Evolutionary conservation across 179 eudicot genomes (phyloP), one percentile per base, ranked within the genome.

Genomic region (Dionaea muscipula): DNA sequence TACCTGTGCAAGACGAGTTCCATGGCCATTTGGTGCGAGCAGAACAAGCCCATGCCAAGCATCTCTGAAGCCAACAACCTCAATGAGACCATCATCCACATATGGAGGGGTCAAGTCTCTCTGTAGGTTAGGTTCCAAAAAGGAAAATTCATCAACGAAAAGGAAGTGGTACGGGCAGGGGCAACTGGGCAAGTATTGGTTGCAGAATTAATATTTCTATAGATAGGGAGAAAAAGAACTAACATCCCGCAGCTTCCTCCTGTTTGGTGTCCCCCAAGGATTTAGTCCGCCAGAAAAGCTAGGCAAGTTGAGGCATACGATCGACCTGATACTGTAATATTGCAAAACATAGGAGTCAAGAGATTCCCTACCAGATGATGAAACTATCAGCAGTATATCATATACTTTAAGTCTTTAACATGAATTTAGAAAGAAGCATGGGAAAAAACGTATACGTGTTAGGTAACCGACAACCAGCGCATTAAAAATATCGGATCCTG

Each of bases 1-100:
- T 37, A 91, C 98, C 96, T 91, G 98, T 60, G 94, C 98, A 58
- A 91, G 98, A 59, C 98, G 96, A 55, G 89, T 91, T 51, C 98
- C 98, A 64, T 91, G 98, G 31, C 98, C 98, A 13, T 87, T 87
- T 37, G 94, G 94, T 61, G 91, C 80, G 49, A 75, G 58, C 67
- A 87, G 75, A 67, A 84, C 86, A 62, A 91, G 84, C 61, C 96
- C 98, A 67, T 91, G 98, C 98, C 86, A 91, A 64, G 96, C 98
- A 76, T 91, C 72, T 82, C 94, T 80, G 68, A 87, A 91, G 41
- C 98, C 98, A 58, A 91, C 98, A 55, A 91, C 70, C 71, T 91
- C 98, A 36, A 91, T 67, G 20, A 77, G 84, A 52, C 94, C 93
- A 69, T 91, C 98, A 65, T 91, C 98, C 3, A 91, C 98, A 61